Conservation (phyloP, 805 yeast genomes). For the Nakazawaea laoshanensis region DNA sequence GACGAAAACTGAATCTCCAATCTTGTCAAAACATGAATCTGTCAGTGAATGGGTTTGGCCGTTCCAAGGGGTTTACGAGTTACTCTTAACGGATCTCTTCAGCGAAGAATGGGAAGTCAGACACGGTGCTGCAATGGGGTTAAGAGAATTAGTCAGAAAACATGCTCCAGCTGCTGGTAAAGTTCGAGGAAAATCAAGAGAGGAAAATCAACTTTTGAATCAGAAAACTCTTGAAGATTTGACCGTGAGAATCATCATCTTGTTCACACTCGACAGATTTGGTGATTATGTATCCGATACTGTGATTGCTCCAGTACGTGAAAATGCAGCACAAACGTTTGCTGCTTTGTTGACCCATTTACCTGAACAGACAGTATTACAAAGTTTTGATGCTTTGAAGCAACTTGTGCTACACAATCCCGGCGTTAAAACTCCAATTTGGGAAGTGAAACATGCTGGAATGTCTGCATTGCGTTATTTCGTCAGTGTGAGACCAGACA, state of each 20-base stretch:
- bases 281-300: conserved; percentile 97
- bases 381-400: conserved; percentile 58
- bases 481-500: conserved; percentile 80
- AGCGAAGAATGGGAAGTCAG: conserved; percentile 89
- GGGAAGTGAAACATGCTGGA: conserved; percentile 99
- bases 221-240: conserved; percentile 74
- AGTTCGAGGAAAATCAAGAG: conserved; percentile 48
- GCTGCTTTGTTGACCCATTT: conserved; percentile 84
- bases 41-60: conserved; percentile 83
- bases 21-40: conserved; percentile 61
- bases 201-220: conserved; percentile 62
- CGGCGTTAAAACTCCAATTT: conserved; percentile 46
- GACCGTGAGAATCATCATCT: conserved; percentile 73
- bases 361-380: conserved; percentile 45
- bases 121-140: conserved; percentile 91
- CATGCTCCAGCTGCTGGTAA: conserved; percentile 88
- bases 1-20: conserved; percentile 54
- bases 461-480: conserved; percentile 88
- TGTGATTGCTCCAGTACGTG: conserved; percentile 97
- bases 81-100: conserved; percentile 69
- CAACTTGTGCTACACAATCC: conserved; percentile 61
- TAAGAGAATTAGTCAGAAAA: conserved; percentile 73
- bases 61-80: conserved; percentile 85
- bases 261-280: conserved; percentile 88
- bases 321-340: conserved; percentile 89